Conservation (phyloP, 2,329 filamentous ascomycete genomes). For the Sporothrix brunneoviolacea region DNA sequence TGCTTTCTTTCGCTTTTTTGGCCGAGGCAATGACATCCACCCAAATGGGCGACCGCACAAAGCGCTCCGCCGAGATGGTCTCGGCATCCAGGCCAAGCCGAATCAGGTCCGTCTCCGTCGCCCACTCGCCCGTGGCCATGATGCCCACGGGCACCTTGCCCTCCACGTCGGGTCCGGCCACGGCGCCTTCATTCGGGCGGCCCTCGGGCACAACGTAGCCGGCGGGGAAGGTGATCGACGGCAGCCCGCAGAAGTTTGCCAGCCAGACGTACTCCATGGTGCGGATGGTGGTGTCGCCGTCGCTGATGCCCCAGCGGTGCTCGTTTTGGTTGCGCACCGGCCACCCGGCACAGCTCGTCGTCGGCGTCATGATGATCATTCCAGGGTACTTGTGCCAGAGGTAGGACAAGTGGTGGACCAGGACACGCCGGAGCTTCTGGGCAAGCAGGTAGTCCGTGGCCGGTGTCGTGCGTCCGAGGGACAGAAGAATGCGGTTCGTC, state of each 20-base stretch:
- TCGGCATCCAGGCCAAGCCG: conserved; percentile 43
- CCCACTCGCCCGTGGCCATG: conserved; percentile 52
- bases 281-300: conserved; percentile 39
- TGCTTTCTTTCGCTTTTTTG: neutral
- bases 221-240: conserved; percentile 38
- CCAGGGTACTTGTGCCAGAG: conserved; percentile 61
- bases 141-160: conserved; percentile 45
- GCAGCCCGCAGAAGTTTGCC: conserved; percentile 44
- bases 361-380: conserved; percentile 65
- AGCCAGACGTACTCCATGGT: conserved; percentile 47
- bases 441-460: conserved; percentile 61
- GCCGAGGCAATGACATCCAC: conserved; percentile 35
- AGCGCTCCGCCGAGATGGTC: conserved; percentile 29
- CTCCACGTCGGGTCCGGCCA: conserved; percentile 27
- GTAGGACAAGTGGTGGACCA: conserved; percentile 65
- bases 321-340: conserved; percentile 33
- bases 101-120: conserved; percentile 41
- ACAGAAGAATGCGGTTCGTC: conserved; percentile 60
- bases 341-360: conserved; percentile 46
- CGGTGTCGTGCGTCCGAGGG: conserved; percentile 55
- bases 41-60: conserved; percentile 34
- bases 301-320: conserved; percentile 35
- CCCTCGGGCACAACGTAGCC: conserved; percentile 37
- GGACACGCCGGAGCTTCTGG: conserved; percentile 60
- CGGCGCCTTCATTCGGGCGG: conserved; percentile 23